Conservation (phyloP, 495 filamentous ascomycete species). For the Lepraria neglecta region DNA sequence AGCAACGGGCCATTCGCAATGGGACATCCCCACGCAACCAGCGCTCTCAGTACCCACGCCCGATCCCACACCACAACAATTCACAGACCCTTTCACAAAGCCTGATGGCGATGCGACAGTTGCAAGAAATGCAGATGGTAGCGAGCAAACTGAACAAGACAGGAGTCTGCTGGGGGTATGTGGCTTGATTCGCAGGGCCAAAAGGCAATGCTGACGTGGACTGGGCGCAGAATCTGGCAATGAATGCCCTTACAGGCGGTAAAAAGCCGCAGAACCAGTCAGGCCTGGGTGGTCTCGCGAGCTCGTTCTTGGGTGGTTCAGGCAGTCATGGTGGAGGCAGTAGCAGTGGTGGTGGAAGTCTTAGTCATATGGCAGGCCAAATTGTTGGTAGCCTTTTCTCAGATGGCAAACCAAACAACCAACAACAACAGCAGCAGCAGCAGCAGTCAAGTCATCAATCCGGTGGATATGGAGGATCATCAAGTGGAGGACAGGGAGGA, state of each 20-base stretch:
- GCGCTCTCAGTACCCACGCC: slow-evolving; percentile 31
- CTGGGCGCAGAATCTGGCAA: slow-evolving; percentile 32
- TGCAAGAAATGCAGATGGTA: slow-evolving; percentile 13
- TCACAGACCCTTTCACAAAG: slow-evolving; percentile 27
- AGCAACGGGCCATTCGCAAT: slow-evolving; percentile 67
- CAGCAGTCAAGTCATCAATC: slow-evolving; percentile 24
- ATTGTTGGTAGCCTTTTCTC: slow-evolving; percentile 34
- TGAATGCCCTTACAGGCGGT: slow-evolving; percentile 35
- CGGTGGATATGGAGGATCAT: slow-evolving; percentile 22
- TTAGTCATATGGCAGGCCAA: slow-evolving; percentile 32
- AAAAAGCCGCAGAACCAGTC: slow-evolving; percentile 33
- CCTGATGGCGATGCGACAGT: slow-evolving; percentile 15
- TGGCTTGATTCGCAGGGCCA: neutral
- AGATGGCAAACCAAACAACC: slow-evolving; percentile 34
- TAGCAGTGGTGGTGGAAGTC: slow-evolving; percentile 24
- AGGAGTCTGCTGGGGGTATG: slow-evolving; percentile 26
- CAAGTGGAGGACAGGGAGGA: slow-evolving; percentile 25
- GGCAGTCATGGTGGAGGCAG: slow-evolving; percentile 25
- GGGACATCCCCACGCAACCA: slow-evolving; percentile 67
- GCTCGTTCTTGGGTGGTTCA: slow-evolving; percentile 37
- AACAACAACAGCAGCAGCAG: slow-evolving; percentile 28
- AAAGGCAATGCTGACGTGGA: slow-evolving; percentile 1
- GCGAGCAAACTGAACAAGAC: slow-evolving; percentile 20
- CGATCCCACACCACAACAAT: slow-evolving; percentile 28
- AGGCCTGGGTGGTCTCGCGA: slow-evolving; percentile 34